Conservation (phyloP, 2,329 filamentous ascomycete species). For the Penicillium nordicum region DNA sequence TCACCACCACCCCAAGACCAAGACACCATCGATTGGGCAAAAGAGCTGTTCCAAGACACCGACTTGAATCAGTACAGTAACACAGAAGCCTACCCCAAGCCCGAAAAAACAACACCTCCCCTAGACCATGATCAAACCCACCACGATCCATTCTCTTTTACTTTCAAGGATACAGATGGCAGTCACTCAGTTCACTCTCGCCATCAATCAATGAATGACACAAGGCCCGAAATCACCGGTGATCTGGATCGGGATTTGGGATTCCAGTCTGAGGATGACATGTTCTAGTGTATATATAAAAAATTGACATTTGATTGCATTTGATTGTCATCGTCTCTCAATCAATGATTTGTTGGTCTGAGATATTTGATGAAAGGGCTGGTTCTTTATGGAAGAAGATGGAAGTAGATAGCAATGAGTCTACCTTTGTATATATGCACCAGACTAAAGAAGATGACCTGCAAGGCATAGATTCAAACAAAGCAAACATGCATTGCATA, state of each 20-base stretch:
- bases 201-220: conserved; percentile 12
- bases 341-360: neutral
- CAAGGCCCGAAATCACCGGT: conserved; percentile 30
- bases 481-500: too few species aligned
- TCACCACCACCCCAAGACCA: conserved; percentile 17
- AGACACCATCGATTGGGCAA: conserved; percentile 30
- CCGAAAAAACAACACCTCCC: neutral
- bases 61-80: conserved; percentile 13
- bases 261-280: conserved; percentile 30
- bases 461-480: neutral
- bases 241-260: conserved; percentile 40
- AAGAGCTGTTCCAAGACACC: conserved; percentile 27
- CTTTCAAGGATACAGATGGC: conserved; percentile 14
- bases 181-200: neutral
- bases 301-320: neutral
- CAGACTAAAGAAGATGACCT: neutral
- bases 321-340: neutral
- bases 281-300: conserved; percentile 18
- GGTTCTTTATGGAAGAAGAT: neutral
- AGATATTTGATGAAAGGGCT: too few species aligned
- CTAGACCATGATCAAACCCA: conserved; percentile 4
- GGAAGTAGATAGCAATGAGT: neutral
- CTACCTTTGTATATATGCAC: neutral
- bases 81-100: conserved; percentile 8
- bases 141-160: conserved; percentile 23